Evolutionary conservation across 2,329 filamentous ascomycete species (phyloP).

Genomic region (Exophiala lecanii-corni): DNA sequence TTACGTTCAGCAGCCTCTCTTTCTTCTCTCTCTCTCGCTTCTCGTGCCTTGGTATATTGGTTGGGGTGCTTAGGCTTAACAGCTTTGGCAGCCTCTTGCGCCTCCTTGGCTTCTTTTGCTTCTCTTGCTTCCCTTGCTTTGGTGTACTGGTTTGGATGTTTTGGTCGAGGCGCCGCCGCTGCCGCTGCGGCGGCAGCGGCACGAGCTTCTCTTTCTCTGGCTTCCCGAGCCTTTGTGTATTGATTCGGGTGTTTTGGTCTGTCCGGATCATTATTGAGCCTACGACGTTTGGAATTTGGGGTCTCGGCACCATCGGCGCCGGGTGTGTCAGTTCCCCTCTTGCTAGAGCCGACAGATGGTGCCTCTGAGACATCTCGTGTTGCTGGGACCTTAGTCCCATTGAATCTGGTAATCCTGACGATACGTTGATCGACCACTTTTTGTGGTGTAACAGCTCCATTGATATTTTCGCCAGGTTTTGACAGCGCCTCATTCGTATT

Average conservation of each 20-base stretch:
- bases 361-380: constrained; percentile 24
- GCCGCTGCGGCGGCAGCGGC: neutral
- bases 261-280: constrained; percentile 12
- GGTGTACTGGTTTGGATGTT: constrained; percentile 16
- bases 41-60: constrained; percentile 17
- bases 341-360: constrained; percentile 16
- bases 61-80: constrained; percentile 22
- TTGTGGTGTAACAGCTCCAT: constrained; percentile 15
- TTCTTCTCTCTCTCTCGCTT: constrained; percentile 5
- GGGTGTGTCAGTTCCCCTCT: constrained; percentile 18
- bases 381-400: constrained; percentile 24
- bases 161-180: constrained; percentile 1
- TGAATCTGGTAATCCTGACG: constrained; percentile 23
- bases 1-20: neutral
- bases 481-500: constrained; percentile 18
- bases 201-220: constrained; percentile 3
- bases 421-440: constrained; percentile 20
- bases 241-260: constrained; percentile 24
- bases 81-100: constrained; percentile 2
- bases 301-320: constrained; percentile 15
- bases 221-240: constrained; percentile 12
- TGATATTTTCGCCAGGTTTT: constrained; percentile 19
- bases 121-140: constrained; percentile 16
- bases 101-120: constrained; percentile 1
- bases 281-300: constrained; percentile 21